Evolutionary conservation across 176 grass and related monocot species (phyloP), one percentile per base, ranked within the genome.

Genomic region (Alloteropsis semialata): DNA sequence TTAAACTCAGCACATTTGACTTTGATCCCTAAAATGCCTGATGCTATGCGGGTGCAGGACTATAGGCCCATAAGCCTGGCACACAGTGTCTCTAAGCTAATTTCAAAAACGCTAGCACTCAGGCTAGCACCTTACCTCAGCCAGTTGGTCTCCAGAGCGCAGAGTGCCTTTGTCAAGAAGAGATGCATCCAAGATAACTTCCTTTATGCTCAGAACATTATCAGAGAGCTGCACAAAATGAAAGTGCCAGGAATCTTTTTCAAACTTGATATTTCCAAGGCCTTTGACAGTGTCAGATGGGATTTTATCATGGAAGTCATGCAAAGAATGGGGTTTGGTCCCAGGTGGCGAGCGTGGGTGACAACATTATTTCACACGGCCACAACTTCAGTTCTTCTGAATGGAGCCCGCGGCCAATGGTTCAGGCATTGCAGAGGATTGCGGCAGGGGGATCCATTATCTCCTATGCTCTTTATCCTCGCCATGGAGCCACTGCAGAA

Each of bases 11-110:
- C 36, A 0, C 65, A 41, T 22, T 1, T 67, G 3, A 21, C 42
- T 0, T 6, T 65, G 0, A 19, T 65, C 0, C 62, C 32, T 0
- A 65, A 65, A 5, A 17, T 19, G 0, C 0, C 2, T 0, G 59
- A 16, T 16, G 59, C 59, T 7, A n/a, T n/a, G n/a, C n/a, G n/a
- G 3, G 32, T 1, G 62, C n/a, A n/a, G n/a, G n/a, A 65, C 2
- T 37, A 10, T 3, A 19, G 62, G 2, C 62, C 62, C 0, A 21
- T 65, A 0, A 65, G 62, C 11, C 15, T n/a, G n/a, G 11, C 33
- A 3, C 62, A 38, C 8, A 38, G 28, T 3, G 2, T 54, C 1
- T 17, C 46, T 0, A 74, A 74, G 5, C 3, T 74, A 0, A 14
- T 55, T 1, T 37, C 48, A 1, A 15, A 55, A 3, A 0, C 51